Evolutionary conservation across 1,284 basidiomycete species (phyloP).

Genomic region (Trichosporon sp.): DNA sequence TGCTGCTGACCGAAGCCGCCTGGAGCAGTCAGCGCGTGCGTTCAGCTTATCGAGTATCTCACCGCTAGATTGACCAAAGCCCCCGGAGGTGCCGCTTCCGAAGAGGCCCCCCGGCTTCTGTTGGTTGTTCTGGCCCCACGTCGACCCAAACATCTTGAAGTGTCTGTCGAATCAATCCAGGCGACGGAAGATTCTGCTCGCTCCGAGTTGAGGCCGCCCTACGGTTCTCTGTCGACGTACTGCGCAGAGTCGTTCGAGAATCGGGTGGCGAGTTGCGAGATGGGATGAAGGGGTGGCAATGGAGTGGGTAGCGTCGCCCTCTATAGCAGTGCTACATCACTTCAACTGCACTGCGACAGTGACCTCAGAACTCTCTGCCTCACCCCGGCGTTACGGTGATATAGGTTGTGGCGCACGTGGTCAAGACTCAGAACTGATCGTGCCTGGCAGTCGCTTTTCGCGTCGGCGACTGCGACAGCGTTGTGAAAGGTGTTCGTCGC

Average conservation of each 20-base stretch:
- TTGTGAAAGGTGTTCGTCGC: too few relatives aligned
- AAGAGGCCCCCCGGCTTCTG: slow-evolving; percentile 56
- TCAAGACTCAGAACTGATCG: neutral
- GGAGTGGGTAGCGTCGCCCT: neutral
- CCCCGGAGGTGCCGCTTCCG: slow-evolving; percentile 28
- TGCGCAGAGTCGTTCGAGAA: neutral
- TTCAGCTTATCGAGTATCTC: neutral
- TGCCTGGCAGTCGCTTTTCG: neutral
- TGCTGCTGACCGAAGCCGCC: slow-evolving; percentile 17
- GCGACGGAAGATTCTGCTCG: neutral
- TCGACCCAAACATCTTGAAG: slow-evolving; percentile 36
- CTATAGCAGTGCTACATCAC: neutral
- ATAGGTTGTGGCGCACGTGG: neutral
- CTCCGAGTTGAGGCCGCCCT: neutral
- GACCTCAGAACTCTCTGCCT: neutral
- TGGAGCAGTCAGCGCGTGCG: neutral
- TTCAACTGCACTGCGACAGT: neutral
- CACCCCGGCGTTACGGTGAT: neutral
- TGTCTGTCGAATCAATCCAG: neutral
- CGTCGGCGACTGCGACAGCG: too few relatives aligned
- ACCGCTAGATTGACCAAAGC: slow-evolving; percentile 27
- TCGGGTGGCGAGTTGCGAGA: neutral
- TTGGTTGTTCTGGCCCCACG: slow-evolving; percentile 57
- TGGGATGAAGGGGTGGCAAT: neutral
- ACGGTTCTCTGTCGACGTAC: neutral